Evolutionary conservation across 306 rosid genomes (phyloP).

Genomic region (Malus sieversii): DNA sequence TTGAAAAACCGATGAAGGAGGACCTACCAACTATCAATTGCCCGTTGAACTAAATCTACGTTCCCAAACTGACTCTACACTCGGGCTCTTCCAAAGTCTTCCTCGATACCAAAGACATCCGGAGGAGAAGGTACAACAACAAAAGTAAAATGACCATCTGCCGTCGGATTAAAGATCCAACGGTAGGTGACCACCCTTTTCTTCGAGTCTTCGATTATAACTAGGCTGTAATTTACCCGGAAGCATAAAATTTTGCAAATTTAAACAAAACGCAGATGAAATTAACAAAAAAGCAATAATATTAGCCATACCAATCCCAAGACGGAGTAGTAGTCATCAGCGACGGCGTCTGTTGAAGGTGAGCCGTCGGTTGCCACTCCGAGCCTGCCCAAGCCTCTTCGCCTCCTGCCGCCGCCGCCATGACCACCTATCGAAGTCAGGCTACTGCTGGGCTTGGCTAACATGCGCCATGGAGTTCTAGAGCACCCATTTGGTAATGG

Average conservation of each 20-base stretch:
- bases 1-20: neutral
- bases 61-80: conserved; percentile 64
- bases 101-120: conserved; percentile 75
- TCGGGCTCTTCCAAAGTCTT: conserved; percentile 91
- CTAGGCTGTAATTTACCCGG: too few relatives aligned
- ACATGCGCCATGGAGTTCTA: conserved; percentile 37
- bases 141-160: too few relatives aligned
- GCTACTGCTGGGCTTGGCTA: conserved; percentile 21
- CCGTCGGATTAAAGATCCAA: too few relatives aligned
- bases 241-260: neutral
- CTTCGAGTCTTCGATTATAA: too few relatives aligned
- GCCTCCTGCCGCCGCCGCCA: conserved; percentile 22
- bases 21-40: conserved; percentile 79
- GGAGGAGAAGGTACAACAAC: conserved; percentile 1
- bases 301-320: conserved; percentile 63
- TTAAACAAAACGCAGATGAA: conserved; percentile 7
- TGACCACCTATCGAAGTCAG: conserved; percentile 22
- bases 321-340: conserved; percentile 85
- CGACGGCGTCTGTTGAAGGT: conserved; percentile 34
- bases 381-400: conserved; percentile 42
- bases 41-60: conserved; percentile 51
- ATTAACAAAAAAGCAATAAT: neutral
- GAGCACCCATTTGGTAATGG: conserved; percentile 33
- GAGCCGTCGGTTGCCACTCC: conserved; percentile 54
- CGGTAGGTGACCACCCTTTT: too few relatives aligned